A percentile compares a stretch with the other conserved stretches of the same genome.
phyloP scores from a whole-genome alignment of 2,329 filamentous ascomycete genomes.

The Fusarium burgessii region DNA sequence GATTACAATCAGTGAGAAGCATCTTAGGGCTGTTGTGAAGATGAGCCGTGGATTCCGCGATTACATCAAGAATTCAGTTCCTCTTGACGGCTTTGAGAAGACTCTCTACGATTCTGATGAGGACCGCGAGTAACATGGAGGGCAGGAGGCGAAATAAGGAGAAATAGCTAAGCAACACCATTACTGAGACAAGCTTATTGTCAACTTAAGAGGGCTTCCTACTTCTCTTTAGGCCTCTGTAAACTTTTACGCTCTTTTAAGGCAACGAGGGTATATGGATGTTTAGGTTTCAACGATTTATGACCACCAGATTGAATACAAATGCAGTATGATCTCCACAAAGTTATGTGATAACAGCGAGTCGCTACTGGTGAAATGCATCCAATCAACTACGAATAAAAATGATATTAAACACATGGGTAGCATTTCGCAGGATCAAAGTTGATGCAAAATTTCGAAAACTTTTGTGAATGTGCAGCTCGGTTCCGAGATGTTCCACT shows the following conservation, averaged over 20 bases:
- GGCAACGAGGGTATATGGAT: not conserved
- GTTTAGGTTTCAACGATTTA: not conserved
- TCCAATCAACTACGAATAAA: too few relatives aligned
- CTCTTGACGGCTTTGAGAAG: constrained; percentile 41
- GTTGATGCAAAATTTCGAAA: too few relatives aligned
- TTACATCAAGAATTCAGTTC: constrained; percentile 44
- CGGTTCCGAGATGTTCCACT: too few relatives aligned
- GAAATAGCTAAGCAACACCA: too few relatives aligned
- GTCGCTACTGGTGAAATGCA: not conserved
- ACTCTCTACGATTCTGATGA: constrained; percentile 33
- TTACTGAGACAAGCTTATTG: not conserved
- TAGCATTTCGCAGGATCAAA: too few relatives aligned
- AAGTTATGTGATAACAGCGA: not conserved
- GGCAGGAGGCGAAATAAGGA: too few relatives aligned
- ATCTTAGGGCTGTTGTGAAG: constrained; percentile 52
- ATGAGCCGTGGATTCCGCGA: constrained; percentile 52
- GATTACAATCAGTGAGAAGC: constrained; percentile 49
- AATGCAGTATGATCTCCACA: not conserved
- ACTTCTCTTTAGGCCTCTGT: too few relatives aligned
- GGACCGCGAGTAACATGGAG: constrained; percentile 9
- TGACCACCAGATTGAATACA: constrained; percentile 5
- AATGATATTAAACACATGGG: too few relatives aligned
- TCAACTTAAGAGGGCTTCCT: not conserved
- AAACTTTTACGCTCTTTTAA: not conserved
- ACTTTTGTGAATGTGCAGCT: too few relatives aligned